Conservation (phyloP, 805 yeast species). For the Lachancea sp. region DNA sequence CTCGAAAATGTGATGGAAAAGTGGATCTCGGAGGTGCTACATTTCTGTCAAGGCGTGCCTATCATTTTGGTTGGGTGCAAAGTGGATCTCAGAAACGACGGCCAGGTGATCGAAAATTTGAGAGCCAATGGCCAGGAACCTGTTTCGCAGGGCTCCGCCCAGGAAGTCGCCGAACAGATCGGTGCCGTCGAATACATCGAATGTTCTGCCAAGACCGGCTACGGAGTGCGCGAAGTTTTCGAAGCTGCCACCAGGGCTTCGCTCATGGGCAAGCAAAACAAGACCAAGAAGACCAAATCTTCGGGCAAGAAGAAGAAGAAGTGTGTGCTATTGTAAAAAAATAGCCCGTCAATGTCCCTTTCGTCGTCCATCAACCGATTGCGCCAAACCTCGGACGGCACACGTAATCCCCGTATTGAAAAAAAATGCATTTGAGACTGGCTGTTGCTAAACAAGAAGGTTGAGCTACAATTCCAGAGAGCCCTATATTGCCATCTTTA, state of each 20-base stretch:
- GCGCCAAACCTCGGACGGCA: too few species aligned
- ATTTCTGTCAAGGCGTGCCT: conserved; percentile 91
- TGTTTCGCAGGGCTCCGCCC: conserved; percentile 43
- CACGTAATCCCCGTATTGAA: too few species aligned
- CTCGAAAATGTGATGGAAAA: conserved; percentile 89
- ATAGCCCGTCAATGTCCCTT: too few species aligned
- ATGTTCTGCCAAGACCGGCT: conserved; percentile 86
- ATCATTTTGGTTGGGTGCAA: conserved; percentile 89
- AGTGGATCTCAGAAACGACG: conserved; percentile 79
- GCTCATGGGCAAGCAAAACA: conserved; percentile 44
- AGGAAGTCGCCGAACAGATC: conserved; percentile 61
- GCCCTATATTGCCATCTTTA: too few species aligned
- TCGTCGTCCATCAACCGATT: too few species aligned
- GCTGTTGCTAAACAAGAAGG: too few species aligned
- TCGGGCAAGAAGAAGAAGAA: conserved; percentile 19
- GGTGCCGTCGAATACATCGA: conserved; percentile 79
- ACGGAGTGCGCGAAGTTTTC: conserved; percentile 87
- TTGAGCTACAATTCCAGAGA: too few species aligned
- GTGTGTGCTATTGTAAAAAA: conserved; percentile 15
- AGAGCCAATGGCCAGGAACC: conserved; percentile 35
- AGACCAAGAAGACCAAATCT: conserved; percentile 16
- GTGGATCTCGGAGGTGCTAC: conserved; percentile 90
- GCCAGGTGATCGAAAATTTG: conserved; percentile 64
- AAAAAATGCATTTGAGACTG: too few species aligned
- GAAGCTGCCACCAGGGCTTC: conserved; percentile 87